Evolutionary conservation across 2,329 filamentous ascomycete species (phyloP), one percentile per base, ranked within the genome.

Genomic region (Venturiaceae sp.): DNA sequence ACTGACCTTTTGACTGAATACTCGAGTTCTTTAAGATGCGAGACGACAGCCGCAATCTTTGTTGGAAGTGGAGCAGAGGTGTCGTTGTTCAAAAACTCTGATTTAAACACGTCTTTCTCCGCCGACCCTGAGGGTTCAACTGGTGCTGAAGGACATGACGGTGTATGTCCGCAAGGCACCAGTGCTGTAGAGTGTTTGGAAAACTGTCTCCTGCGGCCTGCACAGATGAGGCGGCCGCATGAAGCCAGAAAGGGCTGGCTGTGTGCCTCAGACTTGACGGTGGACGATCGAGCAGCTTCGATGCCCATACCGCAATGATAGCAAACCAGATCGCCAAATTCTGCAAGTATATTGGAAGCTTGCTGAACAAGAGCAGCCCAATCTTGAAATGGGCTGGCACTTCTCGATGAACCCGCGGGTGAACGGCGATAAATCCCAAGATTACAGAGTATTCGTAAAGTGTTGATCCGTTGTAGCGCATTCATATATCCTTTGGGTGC

Each of bases 31-130:
- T 87, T 72, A 7, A 99, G 80, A 62, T 90, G 85, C n/a, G 85
- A 77, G 0, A 97, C 68, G 1, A 99, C 77, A 1, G 89, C 90
- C 59, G 82, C 84, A 0, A 94, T 96, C 75, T 99, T 99, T 5
- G 92, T 95, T 67, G 33, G 33, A 7, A 36, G 33, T 36, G 33
- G 33, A 36, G 33, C 33, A 7, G 14, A 36, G 33, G 7, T 14
- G 33, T 14, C 14, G 33, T 36, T 36, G 33, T n/a, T n/a, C n/a
- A n/a, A n/a, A n/a, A n/a, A n/a, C n/a, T n/a, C n/a, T n/a, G n/a
- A n/a, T n/a, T n/a, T n/a, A n/a, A n/a, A n/a, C n/a, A n/a, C n/a
- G n/a, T n/a, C n/a, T n/a, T n/a, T n/a, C n/a, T n/a, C n/a, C n/a
- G n/a, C 33, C 7, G 33, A 36, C 14, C 14, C 14, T 14, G 33